Conservation (phyloP, 1,284 basidiomycete genomes). For the Inonotus hispidus region DNA sequence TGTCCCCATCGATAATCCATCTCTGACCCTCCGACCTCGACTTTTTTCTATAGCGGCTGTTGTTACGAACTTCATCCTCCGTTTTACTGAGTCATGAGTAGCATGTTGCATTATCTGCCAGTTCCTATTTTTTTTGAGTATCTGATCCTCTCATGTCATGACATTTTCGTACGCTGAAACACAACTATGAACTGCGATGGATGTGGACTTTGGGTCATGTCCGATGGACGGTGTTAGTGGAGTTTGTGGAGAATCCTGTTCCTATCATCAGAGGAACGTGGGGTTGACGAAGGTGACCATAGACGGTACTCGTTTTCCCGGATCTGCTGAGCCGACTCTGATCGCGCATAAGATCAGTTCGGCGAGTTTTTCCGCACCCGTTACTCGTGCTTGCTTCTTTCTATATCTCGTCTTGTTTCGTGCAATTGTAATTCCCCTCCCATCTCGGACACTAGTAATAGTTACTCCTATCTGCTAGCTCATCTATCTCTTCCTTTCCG, state of each 20-base stretch:
- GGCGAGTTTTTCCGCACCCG: neutral
- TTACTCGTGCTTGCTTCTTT: neutral
- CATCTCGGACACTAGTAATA: neutral
- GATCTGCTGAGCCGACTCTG: no score
- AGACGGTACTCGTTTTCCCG: no score
- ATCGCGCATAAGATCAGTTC: neutral
- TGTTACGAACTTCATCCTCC: constrained; percentile 83
- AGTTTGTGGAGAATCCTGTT: no score
- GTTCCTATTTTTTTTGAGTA: neutral
- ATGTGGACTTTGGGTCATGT: neutral
- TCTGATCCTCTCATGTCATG: no score
- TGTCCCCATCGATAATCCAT: neutral
- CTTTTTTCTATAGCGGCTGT: constrained; percentile 62
- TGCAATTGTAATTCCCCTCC: neutral
- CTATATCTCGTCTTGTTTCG: neutral
- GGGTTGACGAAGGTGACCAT: no score
- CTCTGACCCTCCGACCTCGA: neutral
- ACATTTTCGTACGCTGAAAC: no score
- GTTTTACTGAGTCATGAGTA: constrained; percentile 46
- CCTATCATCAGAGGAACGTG: no score
- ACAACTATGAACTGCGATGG: neutral
- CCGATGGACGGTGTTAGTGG: no score
- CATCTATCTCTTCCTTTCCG: neutral
- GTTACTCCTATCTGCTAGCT: neutral
- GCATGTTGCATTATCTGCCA: neutral